Evolutionary conservation across 345 rosid genomes (phyloP).

Genomic region (Erucastrum elatum): DNA sequence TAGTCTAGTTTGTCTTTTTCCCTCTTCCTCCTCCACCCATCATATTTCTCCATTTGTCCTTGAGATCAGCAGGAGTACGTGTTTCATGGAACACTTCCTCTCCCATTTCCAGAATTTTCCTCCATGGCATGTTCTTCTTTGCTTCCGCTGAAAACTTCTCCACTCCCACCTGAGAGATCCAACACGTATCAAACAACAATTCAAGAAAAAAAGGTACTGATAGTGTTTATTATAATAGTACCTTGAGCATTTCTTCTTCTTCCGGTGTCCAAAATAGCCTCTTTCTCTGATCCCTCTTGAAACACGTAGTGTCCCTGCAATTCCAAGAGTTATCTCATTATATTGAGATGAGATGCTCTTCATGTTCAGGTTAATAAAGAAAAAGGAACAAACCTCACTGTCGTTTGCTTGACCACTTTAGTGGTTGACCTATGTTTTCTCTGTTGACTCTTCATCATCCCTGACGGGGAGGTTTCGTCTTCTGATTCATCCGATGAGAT

Average conservation of each 20-base stretch:
- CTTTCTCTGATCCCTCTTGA: slow-evolving; percentile 23
- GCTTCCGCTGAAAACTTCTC: slow-evolving; percentile 39
- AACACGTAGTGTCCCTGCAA: slow-evolving; percentile 22
- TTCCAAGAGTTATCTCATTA: background rate
- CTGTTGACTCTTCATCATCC: slow-evolving; percentile 10
- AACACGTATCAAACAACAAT: slow-evolving; percentile 17
- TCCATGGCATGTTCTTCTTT: slow-evolving; percentile 78
- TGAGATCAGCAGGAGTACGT: slow-evolving; percentile 71
- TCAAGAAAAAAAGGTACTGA: background rate
- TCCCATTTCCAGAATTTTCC: slow-evolving; percentile 75
- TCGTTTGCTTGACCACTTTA: background rate
- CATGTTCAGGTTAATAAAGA: slow-evolving; percentile 6
- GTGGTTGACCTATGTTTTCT: background rate
- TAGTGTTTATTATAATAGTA: background rate
- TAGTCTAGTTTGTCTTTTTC: background rate
- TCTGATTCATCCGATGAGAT: slow-evolving; percentile 28
- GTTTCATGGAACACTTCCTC: slow-evolving; percentile 50
- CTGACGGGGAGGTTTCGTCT: slow-evolving; percentile 6
- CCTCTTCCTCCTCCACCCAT: slow-evolving; percentile 28
- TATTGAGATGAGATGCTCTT: background rate
- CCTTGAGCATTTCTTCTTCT: slow-evolving; percentile 44
- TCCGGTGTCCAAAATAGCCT: slow-evolving; percentile 21
- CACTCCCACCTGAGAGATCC: slow-evolving; percentile 58
- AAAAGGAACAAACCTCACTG: slow-evolving; percentile 16
- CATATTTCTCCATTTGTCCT: slow-evolving; percentile 75